phyloP scores from a whole-genome alignment of 1,139 yeast species.

The Suhomyces coccinellae region DNA sequence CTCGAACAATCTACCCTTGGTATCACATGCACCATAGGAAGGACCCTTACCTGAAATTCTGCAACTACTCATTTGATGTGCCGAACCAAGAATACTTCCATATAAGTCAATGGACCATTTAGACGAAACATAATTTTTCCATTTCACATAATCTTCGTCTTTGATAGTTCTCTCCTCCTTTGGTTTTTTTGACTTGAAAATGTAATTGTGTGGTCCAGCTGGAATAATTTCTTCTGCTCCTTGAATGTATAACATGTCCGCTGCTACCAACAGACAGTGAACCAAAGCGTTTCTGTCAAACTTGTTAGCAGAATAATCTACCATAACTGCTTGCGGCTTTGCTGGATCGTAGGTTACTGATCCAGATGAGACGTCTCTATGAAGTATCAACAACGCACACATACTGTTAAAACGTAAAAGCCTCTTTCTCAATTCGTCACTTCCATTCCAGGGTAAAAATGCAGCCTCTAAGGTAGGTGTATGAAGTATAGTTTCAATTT shows the following conservation, averaged over 20 bases:
- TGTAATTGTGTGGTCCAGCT: constrained; percentile 40
- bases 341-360: constrained; percentile 35
- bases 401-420: constrained; percentile 42
- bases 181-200: constrained; percentile 42
- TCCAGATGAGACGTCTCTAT: constrained; percentile 52
- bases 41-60: constrained; percentile 56
- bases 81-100: constrained; percentile 47
- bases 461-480: constrained; percentile 43
- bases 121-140: constrained; percentile 37
- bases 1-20: constrained; percentile 52
- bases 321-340: constrained; percentile 36
- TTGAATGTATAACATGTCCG: constrained; percentile 51
- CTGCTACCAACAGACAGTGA: constrained; percentile 41
- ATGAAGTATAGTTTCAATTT: constrained; percentile 53
- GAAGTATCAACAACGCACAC: constrained; percentile 46
- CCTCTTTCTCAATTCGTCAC: constrained; percentile 35
- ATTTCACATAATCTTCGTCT: constrained; percentile 49
- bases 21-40: constrained; percentile 49
- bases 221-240: constrained; percentile 51
- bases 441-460: constrained; percentile 48
- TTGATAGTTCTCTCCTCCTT: constrained; percentile 39
- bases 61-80: constrained; percentile 64
- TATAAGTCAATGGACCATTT: constrained; percentile 29
- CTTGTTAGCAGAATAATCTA: constrained; percentile 45
- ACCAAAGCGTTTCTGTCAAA: constrained; percentile 47